Evolutionary conservation across 2,329 filamentous ascomycete species (phyloP), one percentile per base, ranked within the genome.

Genomic region (Diplocarpon mali): DNA sequence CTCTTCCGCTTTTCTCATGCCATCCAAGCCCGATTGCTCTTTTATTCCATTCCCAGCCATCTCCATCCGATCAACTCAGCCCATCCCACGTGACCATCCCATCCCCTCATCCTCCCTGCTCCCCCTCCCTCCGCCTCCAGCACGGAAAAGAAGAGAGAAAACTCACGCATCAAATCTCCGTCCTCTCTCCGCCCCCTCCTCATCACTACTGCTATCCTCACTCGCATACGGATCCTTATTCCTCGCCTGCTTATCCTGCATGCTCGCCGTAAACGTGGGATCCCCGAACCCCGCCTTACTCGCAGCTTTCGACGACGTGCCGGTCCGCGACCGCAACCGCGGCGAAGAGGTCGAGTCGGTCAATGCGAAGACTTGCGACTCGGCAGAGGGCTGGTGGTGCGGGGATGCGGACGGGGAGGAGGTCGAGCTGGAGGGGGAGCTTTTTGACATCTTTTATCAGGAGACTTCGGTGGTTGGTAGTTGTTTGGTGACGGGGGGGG

Each of bases 221-320:
- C 37, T 39, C 35, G 60, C 50, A 55, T 74, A 75, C 1, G 72
- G 71, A 49, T 78, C 68, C 55, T 76, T 76, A 41, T 75, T 75
- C 34, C 76, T 67, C 4, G 76, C 72, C 59, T 80, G 76, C 5
- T 67, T 68, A 57, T 79, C 74, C 54, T 73, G 71, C 71, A 75
- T 75, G 47, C 65, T 60, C 15, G 65, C 52, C 0, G 71, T 73
- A 59, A 74, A 72, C 13, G 17, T 40, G 1, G 45, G 39, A 10
- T 20, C 30, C 9, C 24, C 20, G 28, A 13, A 27, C 29, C 41
- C 34, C 2, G 13, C n/a, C 29, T 17, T 37, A n/a, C 38, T 2
- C 24, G n/a, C 28, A 11, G 27, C 29, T n/a, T 28, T 37, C 27
- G 28, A 30, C 24, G 37, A 24, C 11, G 43, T 36, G 14, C n/a